Conservation (phyloP, 306 rosid species). For the Nissolia schottii region DNA sequence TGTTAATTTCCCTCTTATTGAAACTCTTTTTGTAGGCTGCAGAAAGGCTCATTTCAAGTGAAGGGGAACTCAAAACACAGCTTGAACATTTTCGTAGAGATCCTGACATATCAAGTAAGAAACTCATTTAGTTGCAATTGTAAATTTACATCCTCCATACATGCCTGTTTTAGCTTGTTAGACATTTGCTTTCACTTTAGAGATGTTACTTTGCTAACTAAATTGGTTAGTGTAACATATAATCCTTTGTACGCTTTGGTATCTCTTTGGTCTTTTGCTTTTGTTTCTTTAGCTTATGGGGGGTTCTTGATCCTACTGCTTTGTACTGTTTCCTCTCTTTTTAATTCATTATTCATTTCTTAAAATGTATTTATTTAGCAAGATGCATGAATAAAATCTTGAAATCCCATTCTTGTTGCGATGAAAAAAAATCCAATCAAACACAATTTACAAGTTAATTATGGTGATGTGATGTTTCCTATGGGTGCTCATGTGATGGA, state of each 20-base stretch:
- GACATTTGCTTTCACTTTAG: constrained; percentile 1
- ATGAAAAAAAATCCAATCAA: background rate
- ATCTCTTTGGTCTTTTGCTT: background rate
- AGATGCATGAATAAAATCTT: background rate
- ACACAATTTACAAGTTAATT: background rate
- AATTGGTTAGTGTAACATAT: background rate
- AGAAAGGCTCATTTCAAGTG: constrained; percentile 71
- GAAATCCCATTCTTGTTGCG: background rate
- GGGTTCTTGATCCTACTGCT: constrained; percentile 1
- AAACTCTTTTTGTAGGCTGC: constrained; percentile 64
- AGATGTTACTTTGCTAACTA: constrained; percentile 8
- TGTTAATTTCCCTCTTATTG: constrained; percentile 2
- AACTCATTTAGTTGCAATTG: constrained; percentile 12
- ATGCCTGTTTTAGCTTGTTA: background rate
- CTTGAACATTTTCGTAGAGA: constrained; percentile 69
- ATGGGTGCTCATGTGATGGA: background rate
- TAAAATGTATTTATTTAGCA: background rate
- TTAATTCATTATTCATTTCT: background rate
- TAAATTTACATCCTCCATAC: background rate
- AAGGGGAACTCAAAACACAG: constrained; percentile 69
- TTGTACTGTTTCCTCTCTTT: background rate
- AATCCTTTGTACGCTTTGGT: background rate
- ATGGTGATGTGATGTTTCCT: background rate
- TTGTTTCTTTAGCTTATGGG: background rate
- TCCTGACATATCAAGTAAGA: constrained; percentile 74